A percentile compares a stretch with the other conserved stretches of the same genome.
Conservation (phyloP, 1,284 basidiomycete species). For the Ceraceosorus bombacis region DNA sequence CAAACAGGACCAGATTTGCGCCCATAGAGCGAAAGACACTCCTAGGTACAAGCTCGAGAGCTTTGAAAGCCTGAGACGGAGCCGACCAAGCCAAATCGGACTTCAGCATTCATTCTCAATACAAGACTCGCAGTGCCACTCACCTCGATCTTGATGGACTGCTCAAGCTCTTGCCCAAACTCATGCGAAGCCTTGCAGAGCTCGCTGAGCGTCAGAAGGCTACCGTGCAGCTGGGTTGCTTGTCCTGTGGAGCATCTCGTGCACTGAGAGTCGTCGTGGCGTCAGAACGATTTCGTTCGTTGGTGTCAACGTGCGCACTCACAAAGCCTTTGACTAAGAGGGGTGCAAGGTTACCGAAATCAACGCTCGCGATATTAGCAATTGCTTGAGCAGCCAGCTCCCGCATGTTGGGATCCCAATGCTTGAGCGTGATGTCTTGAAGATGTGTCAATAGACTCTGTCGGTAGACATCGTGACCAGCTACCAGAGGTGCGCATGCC, state of each 20-base stretch:
- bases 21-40: conserved; percentile 60
- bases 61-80: conserved; percentile 50
- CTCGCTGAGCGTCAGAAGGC: conserved; percentile 66
- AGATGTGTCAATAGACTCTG: conserved; percentile 66
- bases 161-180: conserved; percentile 19
- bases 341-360: conserved; percentile 50
- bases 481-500: conserved; percentile 73
- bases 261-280: not conserved
- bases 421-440: conserved; percentile 65
- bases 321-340: conserved; percentile 2
- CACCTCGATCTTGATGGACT: not conserved
- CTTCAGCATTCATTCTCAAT: too few species aligned
- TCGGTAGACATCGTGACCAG: conserved; percentile 65
- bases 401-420: conserved; percentile 83
- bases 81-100: too few species aligned
- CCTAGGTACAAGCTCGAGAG: conserved; percentile 57
- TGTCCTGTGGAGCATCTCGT: conserved; percentile 63
- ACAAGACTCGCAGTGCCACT: conserved; percentile 3
- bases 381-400: conserved; percentile 71
- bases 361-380: conserved; percentile 60
- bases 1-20: conserved; percentile 66
- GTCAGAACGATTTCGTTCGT: not conserved
- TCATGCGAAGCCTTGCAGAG: conserved; percentile 54
- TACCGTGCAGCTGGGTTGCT: conserved; percentile 68
- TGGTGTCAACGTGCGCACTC: not conserved